Evolutionary conservation across 1,284 basidiomycete species (phyloP).

Genomic region (Marasmius oreades): DNA sequence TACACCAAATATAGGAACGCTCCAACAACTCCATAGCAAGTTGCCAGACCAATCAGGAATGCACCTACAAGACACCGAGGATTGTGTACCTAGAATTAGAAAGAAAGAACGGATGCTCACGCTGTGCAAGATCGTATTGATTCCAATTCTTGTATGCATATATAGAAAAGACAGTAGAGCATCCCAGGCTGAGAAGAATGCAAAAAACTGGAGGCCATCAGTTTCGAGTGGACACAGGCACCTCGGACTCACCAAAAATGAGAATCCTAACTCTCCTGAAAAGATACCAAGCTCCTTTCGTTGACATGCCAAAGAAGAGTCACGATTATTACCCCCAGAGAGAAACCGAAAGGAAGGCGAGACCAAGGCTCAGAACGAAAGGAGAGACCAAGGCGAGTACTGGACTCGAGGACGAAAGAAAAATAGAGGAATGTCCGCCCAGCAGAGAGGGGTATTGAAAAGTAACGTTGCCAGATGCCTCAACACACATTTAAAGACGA

Average conservation of each 20-base stretch:
- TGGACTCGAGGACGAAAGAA: not conserved
- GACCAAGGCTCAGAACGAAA: too few species aligned
- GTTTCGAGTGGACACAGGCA: not conserved
- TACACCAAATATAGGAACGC: slow-evolving; percentile 48
- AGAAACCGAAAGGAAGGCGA: slow-evolving; percentile 21
- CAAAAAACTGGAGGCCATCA: slow-evolving; percentile 32
- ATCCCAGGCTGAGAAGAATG: slow-evolving; percentile 34
- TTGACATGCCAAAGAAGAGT: slow-evolving; percentile 18
- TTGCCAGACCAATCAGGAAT: slow-evolving; percentile 33
- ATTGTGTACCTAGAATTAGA: not conserved
- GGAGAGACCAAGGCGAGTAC: slow-evolving; percentile 13
- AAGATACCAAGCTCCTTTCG: slow-evolving; percentile 22
- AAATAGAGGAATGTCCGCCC: not conserved
- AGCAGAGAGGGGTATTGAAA: not conserved
- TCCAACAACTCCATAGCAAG: slow-evolving; percentile 34
- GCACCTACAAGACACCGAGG: slow-evolving; percentile 26
- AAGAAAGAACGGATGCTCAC: slow-evolving; percentile 25
- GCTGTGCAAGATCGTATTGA: slow-evolving; percentile 31
- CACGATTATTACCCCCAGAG: slow-evolving; percentile 12
- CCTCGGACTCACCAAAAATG: slow-evolving; percentile 22
- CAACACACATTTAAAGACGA: not conserved
- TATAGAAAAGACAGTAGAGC: slow-evolving; percentile 35
- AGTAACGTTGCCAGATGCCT: not conserved
- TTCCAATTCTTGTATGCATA: slow-evolving; percentile 39
- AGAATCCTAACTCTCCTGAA: slow-evolving; percentile 22